Evolutionary conservation across 2,329 filamentous ascomycete genomes (phyloP).

Genomic region (Fusarium coicis): DNA sequence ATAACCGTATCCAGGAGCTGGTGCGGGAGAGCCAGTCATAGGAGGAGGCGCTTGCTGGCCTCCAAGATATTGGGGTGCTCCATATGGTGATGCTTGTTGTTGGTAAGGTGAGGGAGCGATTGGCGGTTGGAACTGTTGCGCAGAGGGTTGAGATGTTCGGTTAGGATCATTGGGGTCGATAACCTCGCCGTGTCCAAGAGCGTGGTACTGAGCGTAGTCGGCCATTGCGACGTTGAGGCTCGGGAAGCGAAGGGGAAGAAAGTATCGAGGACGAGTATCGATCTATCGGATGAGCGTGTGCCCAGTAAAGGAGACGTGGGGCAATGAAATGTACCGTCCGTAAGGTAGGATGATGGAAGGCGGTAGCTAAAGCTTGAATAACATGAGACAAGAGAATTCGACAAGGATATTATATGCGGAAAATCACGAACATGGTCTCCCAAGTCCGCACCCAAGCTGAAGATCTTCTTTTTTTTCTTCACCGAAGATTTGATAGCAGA

Average conservation of each 20-base stretch:
- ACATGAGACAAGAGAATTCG: constrained; percentile 33
- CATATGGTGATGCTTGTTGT: constrained; percentile 54
- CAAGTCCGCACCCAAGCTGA: constrained; percentile 29
- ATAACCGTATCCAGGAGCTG: constrained; percentile 44
- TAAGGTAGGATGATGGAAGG: constrained; percentile 11
- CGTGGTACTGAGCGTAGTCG: constrained; percentile 66
- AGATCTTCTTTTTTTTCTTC: constrained; percentile 9
- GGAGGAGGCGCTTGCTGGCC: constrained; percentile 46
- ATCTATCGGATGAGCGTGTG: constrained; percentile 44
- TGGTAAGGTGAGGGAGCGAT: constrained; percentile 66
- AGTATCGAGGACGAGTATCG: constrained; percentile 33
- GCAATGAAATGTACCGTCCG: constrained; percentile 16
- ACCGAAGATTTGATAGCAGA: constrained; percentile 23
- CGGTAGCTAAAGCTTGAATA: constrained; percentile 24
- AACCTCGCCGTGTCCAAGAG: constrained; percentile 66
- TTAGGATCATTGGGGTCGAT: constrained; percentile 66
- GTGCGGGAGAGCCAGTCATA: constrained; percentile 41
- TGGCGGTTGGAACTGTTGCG: constrained; percentile 67
- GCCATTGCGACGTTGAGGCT: constrained; percentile 56
- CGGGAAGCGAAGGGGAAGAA: constrained; percentile 23
- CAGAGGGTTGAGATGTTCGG: constrained; percentile 60
- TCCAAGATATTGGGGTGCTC: constrained; percentile 54
- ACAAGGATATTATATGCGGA: constrained; percentile 37
- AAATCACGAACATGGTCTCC: constrained; percentile 40
- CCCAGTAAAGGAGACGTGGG: constrained; percentile 45